phyloP scores from a whole-genome alignment of 2,329 filamentous ascomycete genomes.

The Penicillium sp. region DNA sequence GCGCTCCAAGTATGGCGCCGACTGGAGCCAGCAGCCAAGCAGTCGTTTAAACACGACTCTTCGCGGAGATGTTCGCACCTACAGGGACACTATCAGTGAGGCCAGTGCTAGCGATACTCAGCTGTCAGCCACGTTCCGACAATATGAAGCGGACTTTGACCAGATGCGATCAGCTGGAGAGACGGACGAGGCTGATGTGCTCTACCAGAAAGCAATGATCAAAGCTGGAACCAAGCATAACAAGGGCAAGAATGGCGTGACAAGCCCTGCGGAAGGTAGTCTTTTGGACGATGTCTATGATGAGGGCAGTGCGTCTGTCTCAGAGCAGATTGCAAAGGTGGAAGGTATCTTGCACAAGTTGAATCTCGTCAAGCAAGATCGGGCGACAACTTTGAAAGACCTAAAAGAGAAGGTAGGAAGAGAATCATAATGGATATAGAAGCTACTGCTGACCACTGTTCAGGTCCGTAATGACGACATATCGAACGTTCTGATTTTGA shows the following conservation, averaged over 20 bases:
- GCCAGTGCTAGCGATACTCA: conserved; percentile 84
- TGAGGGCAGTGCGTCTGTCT: conserved; percentile 76
- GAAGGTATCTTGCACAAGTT: conserved; percentile 90
- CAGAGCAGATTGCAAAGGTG: conserved; percentile 85
- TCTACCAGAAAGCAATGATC: conserved; percentile 85
- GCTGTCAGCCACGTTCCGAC: conserved; percentile 78
- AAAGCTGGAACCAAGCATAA: conserved; percentile 66
- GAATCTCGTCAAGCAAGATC: conserved; percentile 87
- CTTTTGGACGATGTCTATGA: conserved; percentile 91
- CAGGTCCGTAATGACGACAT: conserved; percentile 96
- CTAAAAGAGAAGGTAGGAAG: conserved; percentile 86
- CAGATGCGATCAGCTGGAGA: conserved; percentile 92
- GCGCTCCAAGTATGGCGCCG: conserved; percentile 91
- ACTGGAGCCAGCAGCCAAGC: conserved; percentile 98
- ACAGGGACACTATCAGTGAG: conserved; percentile 86
- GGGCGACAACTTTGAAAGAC: conserved; percentile 90
- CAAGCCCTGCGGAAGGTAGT: conserved; percentile 71
- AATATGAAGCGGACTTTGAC: conserved; percentile 86
- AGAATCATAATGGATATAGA: neutral
- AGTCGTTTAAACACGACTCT: conserved; percentile 85
- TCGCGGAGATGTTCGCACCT: conserved; percentile 82
- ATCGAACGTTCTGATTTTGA: conserved; percentile 92
- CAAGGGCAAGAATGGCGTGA: conserved; percentile 64
- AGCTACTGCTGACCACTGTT: conserved; percentile 7
- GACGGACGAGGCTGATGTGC: conserved; percentile 79